Evolutionary conservation across 2,329 filamentous ascomycete species (phyloP).

Genomic region (Aspergillus unguis): DNA sequence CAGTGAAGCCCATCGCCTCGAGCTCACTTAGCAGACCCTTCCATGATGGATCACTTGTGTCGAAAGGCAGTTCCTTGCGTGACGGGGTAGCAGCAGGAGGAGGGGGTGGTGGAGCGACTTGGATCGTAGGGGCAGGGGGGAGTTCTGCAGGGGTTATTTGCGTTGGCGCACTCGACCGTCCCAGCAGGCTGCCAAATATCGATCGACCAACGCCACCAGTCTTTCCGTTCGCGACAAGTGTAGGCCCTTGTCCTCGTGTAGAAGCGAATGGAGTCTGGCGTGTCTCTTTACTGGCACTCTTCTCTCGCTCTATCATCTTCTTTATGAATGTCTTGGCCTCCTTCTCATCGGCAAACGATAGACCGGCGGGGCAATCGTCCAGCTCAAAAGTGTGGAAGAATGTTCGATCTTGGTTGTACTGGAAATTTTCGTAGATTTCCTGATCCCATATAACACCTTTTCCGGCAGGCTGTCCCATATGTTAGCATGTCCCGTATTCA

Average conservation of each 20-base stretch:
- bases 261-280: conserved; percentile 69
- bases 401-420: conserved; percentile 92
- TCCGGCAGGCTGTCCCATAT: conserved; percentile 59
- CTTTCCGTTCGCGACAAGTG: conserved; percentile 44
- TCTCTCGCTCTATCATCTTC: conserved; percentile 94
- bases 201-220: conserved; percentile 48
- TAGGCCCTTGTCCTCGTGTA: conserved; percentile 47
- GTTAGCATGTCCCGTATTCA: conserved; percentile 7
- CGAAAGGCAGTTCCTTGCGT: conserved; percentile 49
- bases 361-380: conserved; percentile 81
- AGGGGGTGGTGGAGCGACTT: conserved; percentile 31
- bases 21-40: conserved; percentile 61
- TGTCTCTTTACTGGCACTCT: conserved; percentile 88
- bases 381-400: conserved; percentile 98
- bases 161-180: conserved; percentile 45
- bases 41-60: conserved; percentile 61
- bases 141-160: conserved; percentile 22
- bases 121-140: conserved; percentile 27
- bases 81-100: conserved; percentile 27
- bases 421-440: conserved; percentile 93
- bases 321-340: conserved; percentile 96
- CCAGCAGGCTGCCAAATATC: conserved; percentile 49
- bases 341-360: conserved; percentile 95
- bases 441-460: conserved; percentile 94
- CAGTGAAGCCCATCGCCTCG: conserved; percentile 63